Evolutionary conservation across 1,284 basidiomycete genomes (phyloP), one percentile per base, ranked within the genome.

Genomic region (Schizophyllum amplum): DNA sequence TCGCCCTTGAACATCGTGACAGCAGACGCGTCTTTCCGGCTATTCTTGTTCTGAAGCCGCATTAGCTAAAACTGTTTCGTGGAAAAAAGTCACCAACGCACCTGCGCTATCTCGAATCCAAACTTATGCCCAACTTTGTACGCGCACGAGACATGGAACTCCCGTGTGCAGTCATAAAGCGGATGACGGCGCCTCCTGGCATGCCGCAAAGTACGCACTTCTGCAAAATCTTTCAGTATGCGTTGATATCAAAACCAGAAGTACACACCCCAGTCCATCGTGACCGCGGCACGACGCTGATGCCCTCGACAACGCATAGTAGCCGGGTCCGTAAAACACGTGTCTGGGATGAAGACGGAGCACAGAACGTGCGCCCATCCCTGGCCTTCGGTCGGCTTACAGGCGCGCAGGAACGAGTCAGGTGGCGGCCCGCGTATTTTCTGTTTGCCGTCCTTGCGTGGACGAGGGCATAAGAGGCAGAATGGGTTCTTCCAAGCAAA

Each of bases 351-450:
- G 73, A 94, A 98, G 0, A 91, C 82, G 1, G 94, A 83, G 72
- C 96, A 98, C 1, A 98, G 70, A 21, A 94, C 76, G 68, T 99
- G 96, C 0, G 86, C 86, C 92, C 94, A 98, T 60, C 92, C 90
- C 70, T 90, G 88, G 24, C 92, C 90, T 73, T 98, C 96, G 0
- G 95, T 98, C 4, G 92, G 92, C 69, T 98, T 98, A 68, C 90
- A 86, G 3, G 87, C 90, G 47, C 92, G 87, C 46, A 98, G 75
- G 64, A 88, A 87, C 15, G 83, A 82, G 64, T 90, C 86, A 1
- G 79, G 26, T 66, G 80, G 62, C 66, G 77, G 65, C 62, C 64
- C 57, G 64, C 61, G 48, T 9, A 50, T 50, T 11, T 22, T 50
- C 48, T 21, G 48, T 20, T 50, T 50, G 13, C 79, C 75, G 63